These are phyloP conservation scores for Ophiocordyceps sinensis DNA, from an alignment of 2,329 filamentous ascomycete species.

Conservation along the genomic window DNA sequence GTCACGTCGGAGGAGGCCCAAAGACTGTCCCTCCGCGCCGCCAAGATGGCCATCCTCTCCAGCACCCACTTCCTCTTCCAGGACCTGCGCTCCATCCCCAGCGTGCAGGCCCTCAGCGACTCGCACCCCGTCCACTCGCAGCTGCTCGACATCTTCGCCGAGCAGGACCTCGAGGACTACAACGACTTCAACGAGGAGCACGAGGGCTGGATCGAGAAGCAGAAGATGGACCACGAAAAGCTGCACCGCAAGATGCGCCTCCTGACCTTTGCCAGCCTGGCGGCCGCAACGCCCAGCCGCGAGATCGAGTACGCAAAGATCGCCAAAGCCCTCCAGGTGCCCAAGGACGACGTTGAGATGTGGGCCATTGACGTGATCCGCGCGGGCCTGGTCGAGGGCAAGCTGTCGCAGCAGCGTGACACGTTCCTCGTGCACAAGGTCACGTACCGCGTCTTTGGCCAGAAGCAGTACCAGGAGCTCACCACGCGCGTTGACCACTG, in stretches of 20 bases:
- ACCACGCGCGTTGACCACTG: slow-evolving; percentile 82
- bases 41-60: slow-evolving; percentile 38
- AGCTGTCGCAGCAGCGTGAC: slow-evolving; percentile 82
- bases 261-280: slow-evolving; percentile 80
- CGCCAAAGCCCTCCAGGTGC: slow-evolving; percentile 70
- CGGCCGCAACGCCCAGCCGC: slow-evolving; percentile 67
- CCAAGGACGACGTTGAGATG: slow-evolving; percentile 76
- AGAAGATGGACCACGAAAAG: slow-evolving; percentile 55
- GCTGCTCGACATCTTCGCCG: slow-evolving; percentile 87
- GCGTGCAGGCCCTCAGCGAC: slow-evolving; percentile 74
- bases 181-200: slow-evolving; percentile 91
- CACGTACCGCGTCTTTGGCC: slow-evolving; percentile 91
- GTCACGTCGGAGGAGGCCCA: slow-evolving; percentile 45
- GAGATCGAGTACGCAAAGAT: slow-evolving; percentile 83
- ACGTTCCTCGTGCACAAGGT: slow-evolving; percentile 93
- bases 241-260: slow-evolving; percentile 94
- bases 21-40: slow-evolving; percentile 41
- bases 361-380: slow-evolving; percentile 99
- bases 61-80: slow-evolving; percentile 54
- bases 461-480: slow-evolving; percentile 97
- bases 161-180: slow-evolving; percentile 89
- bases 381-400: slow-evolving; percentile 87
- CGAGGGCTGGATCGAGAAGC: slow-evolving; percentile 66
- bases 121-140: slow-evolving; percentile 78
- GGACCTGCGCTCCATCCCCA: slow-evolving; percentile 67